A percentile compares a stretch with the other conserved stretches of the same genome.
phyloP scores from a whole-genome alignment of 176 grass and related monocot species.

The Musa schizocarpa region DNA sequence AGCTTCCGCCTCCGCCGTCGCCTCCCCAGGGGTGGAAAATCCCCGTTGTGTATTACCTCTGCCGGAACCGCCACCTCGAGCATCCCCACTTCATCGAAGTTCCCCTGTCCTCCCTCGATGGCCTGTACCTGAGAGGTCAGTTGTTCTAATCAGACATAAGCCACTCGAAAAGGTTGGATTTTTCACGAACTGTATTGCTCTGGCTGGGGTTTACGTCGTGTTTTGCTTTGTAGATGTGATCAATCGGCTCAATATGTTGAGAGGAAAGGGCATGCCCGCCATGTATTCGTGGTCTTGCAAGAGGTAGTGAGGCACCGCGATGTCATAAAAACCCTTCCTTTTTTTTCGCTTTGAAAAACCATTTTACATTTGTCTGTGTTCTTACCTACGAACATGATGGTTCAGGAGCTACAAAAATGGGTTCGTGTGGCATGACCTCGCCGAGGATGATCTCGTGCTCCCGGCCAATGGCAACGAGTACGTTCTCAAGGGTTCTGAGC shows the following conservation, averaged over 20 bases:
- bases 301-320: conserved; percentile 32
- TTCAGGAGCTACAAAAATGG: conserved; percentile 92
- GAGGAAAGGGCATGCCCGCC: conserved; percentile 67
- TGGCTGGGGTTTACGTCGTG: not conserved
- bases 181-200: not conserved
- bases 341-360: not conserved
- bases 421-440: conserved; percentile 96
- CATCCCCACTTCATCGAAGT: conserved; percentile 97
- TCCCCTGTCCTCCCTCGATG: conserved; percentile 43
- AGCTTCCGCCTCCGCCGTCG: not conserved
- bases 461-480: conserved; percentile 75
- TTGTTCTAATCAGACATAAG: not conserved
- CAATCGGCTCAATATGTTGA: conserved; percentile 61
- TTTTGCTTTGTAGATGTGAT: conserved; percentile 49
- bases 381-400: not conserved
- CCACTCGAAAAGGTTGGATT: not conserved
- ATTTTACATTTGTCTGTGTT: not conserved
- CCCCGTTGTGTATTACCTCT: conserved; percentile 84
- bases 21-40: conserved; percentile 30
- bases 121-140: conserved; percentile 66
- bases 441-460: conserved; percentile 60
- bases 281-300: conserved; percentile 98
- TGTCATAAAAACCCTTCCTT: not conserved
- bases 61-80: conserved; percentile 76
- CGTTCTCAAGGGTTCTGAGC: conserved; percentile 86